These are phyloP conservation scores for Saturnispora saitoi DNA, from an alignment of 805 yeast genomes.

Conservation along the genomic window DNA sequence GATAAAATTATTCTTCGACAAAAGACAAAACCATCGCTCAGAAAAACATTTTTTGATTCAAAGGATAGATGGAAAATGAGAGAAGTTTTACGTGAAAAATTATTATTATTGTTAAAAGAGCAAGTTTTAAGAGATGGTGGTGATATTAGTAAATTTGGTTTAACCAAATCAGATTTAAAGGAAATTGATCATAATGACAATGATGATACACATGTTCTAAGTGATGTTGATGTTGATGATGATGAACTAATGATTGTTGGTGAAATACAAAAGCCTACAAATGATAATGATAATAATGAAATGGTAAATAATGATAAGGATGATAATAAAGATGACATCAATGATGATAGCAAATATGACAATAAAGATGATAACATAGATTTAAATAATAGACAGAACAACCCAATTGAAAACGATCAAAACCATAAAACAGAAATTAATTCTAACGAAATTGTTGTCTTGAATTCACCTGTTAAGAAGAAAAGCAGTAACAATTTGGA, in stretches of 20 bases:
- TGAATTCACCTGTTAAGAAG: neutral
- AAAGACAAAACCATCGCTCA: constrained; percentile 7
- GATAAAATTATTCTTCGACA: constrained; percentile 16
- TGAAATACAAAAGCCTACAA: constrained; percentile 3
- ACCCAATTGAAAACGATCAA: neutral
- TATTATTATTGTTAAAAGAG: constrained; percentile 21
- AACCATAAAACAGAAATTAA: neutral
- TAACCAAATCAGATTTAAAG: constrained; percentile 4
- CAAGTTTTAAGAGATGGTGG: constrained; percentile 23
- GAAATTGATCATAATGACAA: neutral
- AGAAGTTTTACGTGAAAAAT: constrained; percentile 16
- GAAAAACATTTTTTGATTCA: constrained; percentile 18
- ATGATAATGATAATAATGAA: constrained; percentile 4
- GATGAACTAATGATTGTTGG: constrained; percentile 12
- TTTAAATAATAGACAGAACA: neutral
- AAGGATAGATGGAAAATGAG: constrained; percentile 23
- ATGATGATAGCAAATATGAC: neutral
- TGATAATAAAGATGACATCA: neutral
- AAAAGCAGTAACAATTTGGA: neutral
- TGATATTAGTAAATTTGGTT: constrained; percentile 20
- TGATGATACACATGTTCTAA: neutral
- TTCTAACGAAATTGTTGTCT: neutral
- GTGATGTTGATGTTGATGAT: constrained; percentile 3
- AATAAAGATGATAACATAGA: neutral
- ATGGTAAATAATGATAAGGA: neutral